Percentiles rank a stretch among this genome's conserved stretches.
These are phyloP conservation scores for Cyphellophora attinorum DNA, from an alignment of 2,329 filamentous ascomycete species.

Conservation along the genomic window DNA sequence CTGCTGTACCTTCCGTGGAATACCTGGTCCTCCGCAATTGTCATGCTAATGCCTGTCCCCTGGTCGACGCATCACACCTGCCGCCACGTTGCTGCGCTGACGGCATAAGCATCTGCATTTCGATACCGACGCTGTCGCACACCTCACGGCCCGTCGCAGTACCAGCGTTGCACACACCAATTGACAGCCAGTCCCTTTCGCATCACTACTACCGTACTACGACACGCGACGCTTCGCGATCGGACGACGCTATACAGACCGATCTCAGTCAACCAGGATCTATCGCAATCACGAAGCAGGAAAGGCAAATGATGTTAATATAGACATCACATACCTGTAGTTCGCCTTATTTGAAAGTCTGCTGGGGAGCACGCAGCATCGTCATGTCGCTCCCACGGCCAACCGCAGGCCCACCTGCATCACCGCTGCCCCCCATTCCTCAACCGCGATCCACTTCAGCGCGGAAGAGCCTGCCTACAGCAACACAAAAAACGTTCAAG, in stretches of 20 bases:
- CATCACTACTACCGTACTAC: background rate
- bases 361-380: too few relatives aligned
- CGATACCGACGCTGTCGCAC: too few relatives aligned
- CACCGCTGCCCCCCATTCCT: slow-evolving; percentile 65
- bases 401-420: slow-evolving; percentile 57
- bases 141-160: too few relatives aligned
- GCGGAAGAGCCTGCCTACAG: slow-evolving; percentile 51
- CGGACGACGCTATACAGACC: background rate
- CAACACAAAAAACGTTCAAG: slow-evolving; percentile 15
- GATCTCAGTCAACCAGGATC: background rate
- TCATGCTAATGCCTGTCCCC: too few relatives aligned
- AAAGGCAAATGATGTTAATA: background rate
- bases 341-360: too few relatives aligned
- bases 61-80: too few relatives aligned
- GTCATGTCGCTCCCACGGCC: slow-evolving; percentile 47
- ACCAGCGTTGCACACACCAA: too few relatives aligned
- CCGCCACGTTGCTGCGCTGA: too few relatives aligned
- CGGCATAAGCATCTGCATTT: too few relatives aligned
- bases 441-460: slow-evolving; percentile 52
- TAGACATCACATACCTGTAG: slow-evolving; percentile 14
- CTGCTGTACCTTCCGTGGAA: too few relatives aligned
- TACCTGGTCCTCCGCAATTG: too few relatives aligned
- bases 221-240: background rate
- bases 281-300: background rate
- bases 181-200: too few relatives aligned